Evolutionary conservation across 2,329 filamentous ascomycete genomes (phyloP).

Genomic region (Ceratocystis eucalypticola): DNA sequence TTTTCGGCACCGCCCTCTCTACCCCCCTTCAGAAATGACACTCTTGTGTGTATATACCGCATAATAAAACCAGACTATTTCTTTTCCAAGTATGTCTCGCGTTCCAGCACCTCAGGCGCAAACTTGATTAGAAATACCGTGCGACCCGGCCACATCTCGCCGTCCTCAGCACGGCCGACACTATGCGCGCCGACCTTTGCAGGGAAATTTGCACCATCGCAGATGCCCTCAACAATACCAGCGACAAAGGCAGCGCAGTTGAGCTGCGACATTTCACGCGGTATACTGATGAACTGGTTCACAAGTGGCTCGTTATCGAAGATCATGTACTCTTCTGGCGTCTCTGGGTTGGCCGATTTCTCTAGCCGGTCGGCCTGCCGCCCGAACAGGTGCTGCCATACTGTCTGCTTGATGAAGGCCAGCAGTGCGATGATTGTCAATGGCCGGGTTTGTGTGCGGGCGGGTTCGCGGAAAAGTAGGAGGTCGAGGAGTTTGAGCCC

Average conservation of each 20-base stretch:
- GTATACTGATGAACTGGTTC: conserved; percentile 84
- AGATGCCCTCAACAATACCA: conserved; percentile 87
- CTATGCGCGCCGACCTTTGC: conserved; percentile 84
- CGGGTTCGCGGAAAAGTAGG: conserved; percentile 67
- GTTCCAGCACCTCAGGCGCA: conserved; percentile 75
- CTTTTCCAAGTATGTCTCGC: conserved; percentile 69
- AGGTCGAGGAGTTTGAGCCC: conserved; percentile 91
- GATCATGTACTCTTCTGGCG: conserved; percentile 96
- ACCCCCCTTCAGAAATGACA: background rate
- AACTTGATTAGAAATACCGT: conserved; percentile 96
- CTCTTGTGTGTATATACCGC: too few species aligned
- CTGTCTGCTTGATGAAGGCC: conserved; percentile 83
- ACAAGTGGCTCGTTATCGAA: conserved; percentile 95
- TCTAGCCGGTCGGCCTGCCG: conserved; percentile 87
- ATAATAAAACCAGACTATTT: conserved; percentile 23
- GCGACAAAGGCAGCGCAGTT: conserved; percentile 95
- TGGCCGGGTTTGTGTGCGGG: conserved; percentile 60
- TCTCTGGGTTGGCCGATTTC: conserved; percentile 66
- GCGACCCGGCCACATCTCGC: conserved; percentile 88
- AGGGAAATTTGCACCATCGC: conserved; percentile 81
- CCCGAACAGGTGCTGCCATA: conserved; percentile 86
- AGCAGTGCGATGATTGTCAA: conserved; percentile 81
- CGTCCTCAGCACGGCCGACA: conserved; percentile 41
- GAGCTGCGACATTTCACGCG: conserved; percentile 88
- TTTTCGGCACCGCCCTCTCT: background rate